Base-by-base conservation (phyloP, 306 rosid genomes). In the Carpinus fangiana region DNA sequence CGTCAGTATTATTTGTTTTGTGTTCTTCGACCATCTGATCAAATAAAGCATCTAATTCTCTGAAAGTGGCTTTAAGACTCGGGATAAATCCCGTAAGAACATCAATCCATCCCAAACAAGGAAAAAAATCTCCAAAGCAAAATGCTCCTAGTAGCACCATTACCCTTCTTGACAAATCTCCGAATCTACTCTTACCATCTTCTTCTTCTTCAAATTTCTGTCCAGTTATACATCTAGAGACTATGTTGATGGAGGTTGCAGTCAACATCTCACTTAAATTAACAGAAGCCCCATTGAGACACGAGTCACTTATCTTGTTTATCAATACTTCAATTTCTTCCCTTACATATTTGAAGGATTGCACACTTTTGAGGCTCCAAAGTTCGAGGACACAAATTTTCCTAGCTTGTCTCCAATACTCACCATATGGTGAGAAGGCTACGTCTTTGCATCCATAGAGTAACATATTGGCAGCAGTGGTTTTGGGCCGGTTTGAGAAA, bases 361-460 rank as follows among this genome's bases (percentile, higher is more conserved):
- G 72, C 0, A 73, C 78, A 28, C 79, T 80, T 54, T n/a, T 80
- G 26, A 68, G 54, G 13, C 48, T 69, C 7, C 73, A 14, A 54
- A 79, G 72, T 38, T 79, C 60, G 2, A 73, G 64, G 7, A 66
- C 74, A 48, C 81, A 8, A 8, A 72, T 46, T 31, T 72, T 72
- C 28, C 28, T 72, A 0, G 26, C 59, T 16, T 68, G 74, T 46
- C 81, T 77, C 81, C 81, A 82, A 60, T 82, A 65, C 9, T 82
- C 81, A 51, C 75, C 48, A 5, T 72, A 77, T 16, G 75, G 64
- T 23, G 81, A 0, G 23, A 65, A 82, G 0, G n/a, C 78, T 0
- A 80, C 17, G 70, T 80, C 80, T 26, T 23, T 72, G 82, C 81
- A 67, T 34, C 82, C 82, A n/a, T 77, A 80, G 26, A 73, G 38